Base-by-base conservation (phyloP, 176 grass and related monocot genomes). In the Oryza brachyantha region DNA sequence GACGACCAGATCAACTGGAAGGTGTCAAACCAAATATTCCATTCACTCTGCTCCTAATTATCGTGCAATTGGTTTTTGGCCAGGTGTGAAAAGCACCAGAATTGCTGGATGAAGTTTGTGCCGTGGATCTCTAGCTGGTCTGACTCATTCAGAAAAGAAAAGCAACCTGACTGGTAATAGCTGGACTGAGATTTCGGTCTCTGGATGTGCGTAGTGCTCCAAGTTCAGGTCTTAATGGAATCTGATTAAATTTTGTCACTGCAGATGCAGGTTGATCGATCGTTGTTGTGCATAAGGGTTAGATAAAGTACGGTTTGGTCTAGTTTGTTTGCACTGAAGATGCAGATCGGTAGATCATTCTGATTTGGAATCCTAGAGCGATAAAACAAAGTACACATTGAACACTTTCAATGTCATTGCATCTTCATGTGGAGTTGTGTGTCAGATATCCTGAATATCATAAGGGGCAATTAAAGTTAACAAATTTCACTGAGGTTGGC, bases 1-100 rank as follows among this genome's bases (percentile, higher is more conserved):
- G 86, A 83, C 50, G 86, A 83, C 50, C 80, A 19, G 52, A 64
- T 81, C 72, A 86, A 81, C 19, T 13, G 25, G 54, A 61, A 66
- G 27, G 25, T 55, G 61, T 29, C 22, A 43, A 11, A 52, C 61
- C 14, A 81, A 52, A 52, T 22, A 42, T 34, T 46, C 2, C 52
- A 10, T 9, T 62, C 9, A 7, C 8, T 61, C 41, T 61, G 50
- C 70, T 64, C 66, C 64, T 70, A 70, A 64, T 86, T 9, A 76
- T 76, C 13, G 62, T 22, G 26, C 27, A 1, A 58, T 46, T 80
- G 27, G 5, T 46, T 36, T 74, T 58, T 37, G 10, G 27, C 62
- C 29, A 16, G 14, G 48, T 67, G 61, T 60, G 69, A 8, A 80
- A 22, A 22, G 61, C 29, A 36, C n/a, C 70, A 26, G 11, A 48